phyloP scores from a whole-genome alignment of 2,329 filamentous ascomycete species.

The Sporothrix dimorphospora region DNA sequence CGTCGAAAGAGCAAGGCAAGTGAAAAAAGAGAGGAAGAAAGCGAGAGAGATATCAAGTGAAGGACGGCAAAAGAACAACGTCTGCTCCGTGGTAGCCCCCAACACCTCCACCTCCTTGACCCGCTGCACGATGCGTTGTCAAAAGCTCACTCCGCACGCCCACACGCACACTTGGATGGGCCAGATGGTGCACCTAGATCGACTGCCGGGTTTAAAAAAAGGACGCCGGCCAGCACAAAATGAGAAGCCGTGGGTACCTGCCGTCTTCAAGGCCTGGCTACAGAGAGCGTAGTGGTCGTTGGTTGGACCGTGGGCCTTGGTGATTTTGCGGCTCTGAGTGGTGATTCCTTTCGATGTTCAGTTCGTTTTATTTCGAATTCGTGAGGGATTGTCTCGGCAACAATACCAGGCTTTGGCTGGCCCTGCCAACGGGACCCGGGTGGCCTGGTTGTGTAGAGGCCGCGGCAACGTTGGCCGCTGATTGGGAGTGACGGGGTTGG shows the following conservation, averaged over 20 bases:
- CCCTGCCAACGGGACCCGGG: background rate
- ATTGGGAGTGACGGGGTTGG: background rate
- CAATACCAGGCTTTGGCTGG: background rate
- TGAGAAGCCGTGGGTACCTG: background rate
- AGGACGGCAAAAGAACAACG: slow-evolving; percentile 14
- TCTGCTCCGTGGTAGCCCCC: background rate
- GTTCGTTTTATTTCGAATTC: background rate
- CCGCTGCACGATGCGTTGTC: slow-evolving; percentile 35
- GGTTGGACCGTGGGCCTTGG: background rate
- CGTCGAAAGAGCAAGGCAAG: background rate
- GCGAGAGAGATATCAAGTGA: background rate
- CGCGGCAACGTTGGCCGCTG: background rate
- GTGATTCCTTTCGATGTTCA: background rate
- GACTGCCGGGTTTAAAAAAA: background rate
- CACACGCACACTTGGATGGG: background rate
- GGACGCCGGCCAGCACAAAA: background rate
- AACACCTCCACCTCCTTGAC: slow-evolving; percentile 25
- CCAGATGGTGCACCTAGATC: background rate
- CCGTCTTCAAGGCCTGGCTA: background rate
- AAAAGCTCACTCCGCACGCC: slow-evolving; percentile 9
- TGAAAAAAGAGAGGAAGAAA: background rate
- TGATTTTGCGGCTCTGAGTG: background rate
- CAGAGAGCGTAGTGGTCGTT: background rate
- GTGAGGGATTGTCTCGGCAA: background rate
- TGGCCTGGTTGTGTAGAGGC: background rate